These are phyloP conservation scores for Chalciporus sphaerocephalus DNA, from an alignment of 768 basidiomycete genomes.

Conservation along the genomic window DNA sequence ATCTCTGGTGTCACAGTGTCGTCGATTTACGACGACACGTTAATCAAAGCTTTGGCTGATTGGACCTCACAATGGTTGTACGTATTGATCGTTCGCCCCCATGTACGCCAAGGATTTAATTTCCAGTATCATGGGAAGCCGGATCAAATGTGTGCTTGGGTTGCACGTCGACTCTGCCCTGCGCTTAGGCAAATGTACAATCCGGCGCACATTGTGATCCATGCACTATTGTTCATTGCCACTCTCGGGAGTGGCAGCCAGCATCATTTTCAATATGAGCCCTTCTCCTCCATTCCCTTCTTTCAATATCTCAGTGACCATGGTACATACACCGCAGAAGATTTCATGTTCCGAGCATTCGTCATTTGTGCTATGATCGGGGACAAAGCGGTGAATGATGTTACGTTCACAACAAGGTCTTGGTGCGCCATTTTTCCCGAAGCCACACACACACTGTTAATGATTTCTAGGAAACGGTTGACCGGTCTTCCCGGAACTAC, in stretches of 20 bases:
- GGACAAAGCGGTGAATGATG: slow-evolving; percentile 34
- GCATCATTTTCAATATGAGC: slow-evolving; percentile 8
- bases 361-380: slow-evolving; percentile 34
- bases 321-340: slow-evolving; percentile 27
- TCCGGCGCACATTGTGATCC: slow-evolving; percentile 26
- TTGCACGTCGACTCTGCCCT: slow-evolving; percentile 19
- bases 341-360: slow-evolving; percentile 35
- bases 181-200: slow-evolving; percentile 21
- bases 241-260: slow-evolving; percentile 19
- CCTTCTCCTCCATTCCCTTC: slow-evolving; percentile 28
- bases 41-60: slow-evolving; percentile 15
- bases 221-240: slow-evolving; percentile 33
- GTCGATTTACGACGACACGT: background rate
- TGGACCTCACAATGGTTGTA: slow-evolving; percentile 29
- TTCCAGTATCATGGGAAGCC: slow-evolving; percentile 20
- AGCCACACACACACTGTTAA: slow-evolving; percentile 5
- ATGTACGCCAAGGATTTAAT: slow-evolving; percentile 11
- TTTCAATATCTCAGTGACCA: slow-evolving; percentile 29
- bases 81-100: slow-evolving; percentile 21
- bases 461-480: slow-evolving; percentile 17
- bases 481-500: slow-evolving; percentile 19
- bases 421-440: slow-evolving; percentile 22
- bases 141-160: slow-evolving; percentile 3
- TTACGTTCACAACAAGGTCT: slow-evolving; percentile 25
- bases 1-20: background rate